Evolutionary conservation across 2,329 filamentous ascomycete genomes (phyloP).

Genomic region (Botrytis paeoniae): DNA sequence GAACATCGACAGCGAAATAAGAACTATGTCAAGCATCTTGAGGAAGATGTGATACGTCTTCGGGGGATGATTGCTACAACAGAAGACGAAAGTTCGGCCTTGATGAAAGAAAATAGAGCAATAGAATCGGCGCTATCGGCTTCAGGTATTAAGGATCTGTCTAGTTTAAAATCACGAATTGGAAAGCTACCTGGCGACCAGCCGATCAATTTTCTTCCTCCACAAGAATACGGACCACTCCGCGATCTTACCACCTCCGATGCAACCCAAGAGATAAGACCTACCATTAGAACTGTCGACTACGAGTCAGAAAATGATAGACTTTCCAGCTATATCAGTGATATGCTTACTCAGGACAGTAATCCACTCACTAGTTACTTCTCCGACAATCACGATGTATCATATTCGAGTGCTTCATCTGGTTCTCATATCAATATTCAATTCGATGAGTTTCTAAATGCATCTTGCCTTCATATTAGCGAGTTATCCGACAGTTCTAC

Average conservation of each 20-base stretch:
- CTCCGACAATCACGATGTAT: not conserved
- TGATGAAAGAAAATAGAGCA: constrained; percentile 30
- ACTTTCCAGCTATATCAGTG: constrained; percentile 7
- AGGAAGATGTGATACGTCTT: constrained; percentile 33
- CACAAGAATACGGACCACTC: not conserved
- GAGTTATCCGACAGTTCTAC: not conserved
- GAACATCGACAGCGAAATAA: constrained; percentile 36
- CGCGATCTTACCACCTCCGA: not conserved
- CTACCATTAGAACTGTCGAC: not conserved
- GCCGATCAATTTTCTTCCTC: not conserved
- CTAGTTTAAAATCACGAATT: not conserved
- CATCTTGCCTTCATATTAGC: constrained; percentile 2
- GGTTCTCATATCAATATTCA: not conserved
- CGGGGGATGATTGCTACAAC: constrained; percentile 31
- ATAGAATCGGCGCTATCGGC: constrained; percentile 23
- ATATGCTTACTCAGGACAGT: not conserved
- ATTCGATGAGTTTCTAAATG: constrained; percentile 6
- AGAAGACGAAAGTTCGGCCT: constrained; percentile 24
- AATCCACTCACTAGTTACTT: not conserved
- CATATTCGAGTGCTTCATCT: not conserved
- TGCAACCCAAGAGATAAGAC: not conserved
- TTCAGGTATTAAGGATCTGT: not conserved
- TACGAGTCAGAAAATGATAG: constrained; percentile 8
- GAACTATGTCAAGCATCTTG: constrained; percentile 34
- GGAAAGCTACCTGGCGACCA: no score